Evolutionary conservation across 1,139 yeast genomes (phyloP).

Genomic region (Nematodospora anomalae): DNA sequence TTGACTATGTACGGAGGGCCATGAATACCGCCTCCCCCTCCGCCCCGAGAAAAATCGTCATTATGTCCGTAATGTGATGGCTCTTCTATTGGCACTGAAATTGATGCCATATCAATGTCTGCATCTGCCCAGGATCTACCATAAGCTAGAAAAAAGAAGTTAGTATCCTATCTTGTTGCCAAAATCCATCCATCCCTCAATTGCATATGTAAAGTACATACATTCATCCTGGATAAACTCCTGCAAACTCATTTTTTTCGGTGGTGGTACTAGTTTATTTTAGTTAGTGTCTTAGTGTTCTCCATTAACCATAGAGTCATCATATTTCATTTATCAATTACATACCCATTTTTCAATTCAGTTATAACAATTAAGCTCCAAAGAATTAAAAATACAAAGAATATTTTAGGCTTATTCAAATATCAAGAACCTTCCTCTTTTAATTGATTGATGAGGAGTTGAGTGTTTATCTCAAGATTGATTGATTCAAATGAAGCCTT

Average conservation of each 20-base stretch:
- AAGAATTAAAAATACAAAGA: background rate
- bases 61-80: slow-evolving; percentile 19
- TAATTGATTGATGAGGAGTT: slow-evolving; percentile 1
- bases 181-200: background rate
- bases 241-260: slow-evolving; percentile 52
- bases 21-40: slow-evolving; percentile 13
- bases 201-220: slow-evolving; percentile 29
- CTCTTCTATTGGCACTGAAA: slow-evolving; percentile 54
- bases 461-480: background rate
- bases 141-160: slow-evolving; percentile 26
- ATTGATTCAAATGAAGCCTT: background rate
- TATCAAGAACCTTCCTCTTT: background rate
- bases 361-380: background rate
- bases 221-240: slow-evolving; percentile 55
- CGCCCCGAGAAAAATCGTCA: slow-evolving; percentile 13
- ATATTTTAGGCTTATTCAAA: background rate
- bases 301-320: no score
- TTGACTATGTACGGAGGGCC: slow-evolving; percentile 63
- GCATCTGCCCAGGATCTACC: slow-evolving; percentile 80
- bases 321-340: background rate
- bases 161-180: slow-evolving; percentile 1
- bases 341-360: slow-evolving; percentile 10
- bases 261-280: slow-evolving; percentile 23
- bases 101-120: slow-evolving; percentile 67
- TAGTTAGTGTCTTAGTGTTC: slow-evolving; percentile 3